Conservation (phyloP, 2,329 filamentous ascomycete species). For the Botrytis tulipae region DNA sequence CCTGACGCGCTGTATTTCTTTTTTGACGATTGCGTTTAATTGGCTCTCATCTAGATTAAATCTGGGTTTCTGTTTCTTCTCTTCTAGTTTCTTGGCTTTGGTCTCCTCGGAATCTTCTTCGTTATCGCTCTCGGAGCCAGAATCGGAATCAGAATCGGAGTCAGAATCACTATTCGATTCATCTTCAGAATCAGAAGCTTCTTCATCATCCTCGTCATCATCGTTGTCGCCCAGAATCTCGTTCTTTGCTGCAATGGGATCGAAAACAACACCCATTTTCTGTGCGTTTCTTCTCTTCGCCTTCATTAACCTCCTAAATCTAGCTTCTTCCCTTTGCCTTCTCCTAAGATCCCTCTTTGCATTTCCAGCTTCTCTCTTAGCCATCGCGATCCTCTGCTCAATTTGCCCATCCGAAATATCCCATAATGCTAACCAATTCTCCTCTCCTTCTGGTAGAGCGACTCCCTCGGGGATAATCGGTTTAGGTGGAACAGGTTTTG, state of each 20-base stretch:
- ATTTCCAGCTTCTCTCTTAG: conserved; percentile 29
- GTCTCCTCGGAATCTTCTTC: background rate
- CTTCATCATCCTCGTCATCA: conserved; percentile 20
- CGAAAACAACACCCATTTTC: conserved; percentile 29
- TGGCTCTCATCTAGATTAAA: conserved; percentile 16
- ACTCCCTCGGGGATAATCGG: conserved; percentile 36
- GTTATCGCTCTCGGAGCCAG: background rate
- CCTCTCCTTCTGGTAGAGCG: conserved; percentile 35
- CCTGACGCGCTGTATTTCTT: conserved; percentile 17
- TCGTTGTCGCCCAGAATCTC: conserved; percentile 28
- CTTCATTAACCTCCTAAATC: conserved; percentile 35
- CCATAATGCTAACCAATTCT: conserved; percentile 38
- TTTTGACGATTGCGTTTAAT: conserved; percentile 19
- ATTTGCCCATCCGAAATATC: conserved; percentile 39
- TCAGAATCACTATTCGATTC: conserved; percentile 21
- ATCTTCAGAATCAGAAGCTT: conserved; percentile 19
- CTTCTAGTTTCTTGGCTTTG: conserved; percentile 13
- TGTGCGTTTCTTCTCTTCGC: conserved; percentile 30
- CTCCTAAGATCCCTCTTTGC: conserved; percentile 27
- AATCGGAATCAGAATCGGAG: conserved; percentile 13
- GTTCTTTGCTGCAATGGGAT: conserved; percentile 30
- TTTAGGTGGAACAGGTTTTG: conserved; percentile 27
- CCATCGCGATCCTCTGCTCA: conserved; percentile 29
- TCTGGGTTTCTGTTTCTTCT: conserved; percentile 17
- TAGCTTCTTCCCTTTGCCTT: conserved; percentile 32